A percentile compares a stretch with the other conserved stretches of the same genome.
phyloP scores from a whole-genome alignment of 768 basidiomycete genomes.

The Collybia mongolica region DNA sequence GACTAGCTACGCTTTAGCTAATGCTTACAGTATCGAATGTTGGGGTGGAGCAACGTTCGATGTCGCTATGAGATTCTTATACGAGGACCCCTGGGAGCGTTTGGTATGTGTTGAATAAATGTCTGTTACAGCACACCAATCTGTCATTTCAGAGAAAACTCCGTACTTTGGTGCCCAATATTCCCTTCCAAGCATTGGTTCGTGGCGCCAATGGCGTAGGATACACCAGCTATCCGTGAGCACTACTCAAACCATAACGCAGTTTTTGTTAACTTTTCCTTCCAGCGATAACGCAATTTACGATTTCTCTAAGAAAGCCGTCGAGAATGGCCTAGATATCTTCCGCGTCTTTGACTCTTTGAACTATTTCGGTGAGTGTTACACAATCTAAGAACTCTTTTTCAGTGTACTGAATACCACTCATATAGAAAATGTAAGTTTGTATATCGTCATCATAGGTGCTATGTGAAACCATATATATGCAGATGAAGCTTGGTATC shows the following conservation, averaged over 20 bases:
- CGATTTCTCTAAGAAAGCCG: constrained; percentile 98
- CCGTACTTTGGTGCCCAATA: constrained; percentile 95
- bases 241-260: constrained; percentile 6
- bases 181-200: constrained; percentile 96
- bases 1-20: constrained; percentile 91
- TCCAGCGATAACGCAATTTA: constrained; percentile 95
- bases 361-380: constrained; percentile 86
- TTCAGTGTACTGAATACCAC: not conserved
- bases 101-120: constrained; percentile 51
- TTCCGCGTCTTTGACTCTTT: constrained; percentile 99
- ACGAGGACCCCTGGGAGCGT: constrained; percentile 99
- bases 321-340: constrained; percentile 99
- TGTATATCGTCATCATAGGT: not conserved
- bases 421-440: constrained; percentile 64
- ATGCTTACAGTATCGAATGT: constrained; percentile 96
- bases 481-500: constrained; percentile 93
- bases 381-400: not conserved
- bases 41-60: constrained; percentile 99
- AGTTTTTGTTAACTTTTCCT: constrained; percentile 10
- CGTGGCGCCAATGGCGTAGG: constrained; percentile 99
- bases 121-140: not conserved
- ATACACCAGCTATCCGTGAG: constrained; percentile 96
- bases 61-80: constrained; percentile 98
- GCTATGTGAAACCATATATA: not conserved
- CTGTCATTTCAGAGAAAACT: constrained; percentile 65